Percentiles rank a stretch among this genome's conserved stretches.
These are phyloP conservation scores for Phoma sp. DNA, from an alignment of 2,329 filamentous ascomycete genomes.

Conservation along the genomic window DNA sequence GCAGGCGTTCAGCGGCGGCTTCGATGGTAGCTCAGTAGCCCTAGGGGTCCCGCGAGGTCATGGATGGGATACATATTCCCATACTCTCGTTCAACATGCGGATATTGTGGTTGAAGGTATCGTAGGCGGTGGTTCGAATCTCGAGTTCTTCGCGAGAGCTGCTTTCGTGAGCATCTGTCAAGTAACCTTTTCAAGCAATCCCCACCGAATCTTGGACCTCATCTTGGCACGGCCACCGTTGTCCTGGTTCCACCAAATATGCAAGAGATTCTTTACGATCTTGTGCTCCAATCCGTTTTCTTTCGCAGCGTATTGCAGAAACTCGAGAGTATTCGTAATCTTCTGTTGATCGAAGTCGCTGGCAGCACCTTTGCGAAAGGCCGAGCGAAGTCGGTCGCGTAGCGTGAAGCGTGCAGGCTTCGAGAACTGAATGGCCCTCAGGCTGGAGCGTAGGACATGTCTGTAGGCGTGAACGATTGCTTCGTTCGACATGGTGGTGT, in stretches of 20 bases:
- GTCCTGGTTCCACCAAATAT: conserved; percentile 55
- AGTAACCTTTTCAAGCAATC: background rate
- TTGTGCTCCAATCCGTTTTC: conserved; percentile 74
- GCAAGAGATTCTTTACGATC: conserved; percentile 73
- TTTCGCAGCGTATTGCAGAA: conserved; percentile 70
- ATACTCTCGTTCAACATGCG: conserved; percentile 78
- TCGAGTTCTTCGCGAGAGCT: conserved; percentile 38
- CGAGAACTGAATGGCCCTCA: conserved; percentile 76
- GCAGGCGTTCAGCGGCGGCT: conserved; percentile 14
- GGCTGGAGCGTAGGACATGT: conserved; percentile 68
- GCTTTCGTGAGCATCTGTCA: conserved; percentile 9
- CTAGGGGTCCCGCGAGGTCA: conserved; percentile 40
- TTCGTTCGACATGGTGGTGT: conserved; percentile 39
- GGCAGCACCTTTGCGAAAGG: conserved; percentile 47
- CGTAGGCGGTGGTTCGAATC: conserved; percentile 54
- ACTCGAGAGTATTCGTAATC: conserved; percentile 72
- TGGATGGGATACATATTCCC: conserved; percentile 63
- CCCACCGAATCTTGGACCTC: conserved; percentile 30
- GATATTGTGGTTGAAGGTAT: conserved; percentile 73
- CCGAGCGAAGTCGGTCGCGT: conserved; percentile 58
- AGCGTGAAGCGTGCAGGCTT: conserved; percentile 70
- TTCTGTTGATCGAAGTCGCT: conserved; percentile 50
- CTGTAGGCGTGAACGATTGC: conserved; percentile 72
- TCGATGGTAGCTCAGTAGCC: background rate
- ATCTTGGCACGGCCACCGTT: conserved; percentile 40